phyloP scores from a whole-genome alignment of 148 eudicot genomes.

The Silene latifolia region DNA sequence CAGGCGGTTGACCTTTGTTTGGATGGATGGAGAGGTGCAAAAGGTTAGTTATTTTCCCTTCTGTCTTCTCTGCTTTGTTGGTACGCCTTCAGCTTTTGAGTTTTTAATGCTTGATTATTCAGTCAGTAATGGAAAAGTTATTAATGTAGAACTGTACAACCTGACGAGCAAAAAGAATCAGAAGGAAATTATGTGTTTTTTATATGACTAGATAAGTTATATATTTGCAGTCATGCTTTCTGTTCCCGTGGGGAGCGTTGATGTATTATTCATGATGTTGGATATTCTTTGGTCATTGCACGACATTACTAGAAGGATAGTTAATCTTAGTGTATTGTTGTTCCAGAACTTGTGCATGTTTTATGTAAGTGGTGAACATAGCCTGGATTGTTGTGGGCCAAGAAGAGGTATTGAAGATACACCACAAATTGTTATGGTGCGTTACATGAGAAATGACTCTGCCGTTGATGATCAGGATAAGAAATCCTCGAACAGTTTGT shows the following conservation, averaged over 20 bases:
- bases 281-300: constrained; percentile 11
- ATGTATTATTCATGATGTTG: neutral
- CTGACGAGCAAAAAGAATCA: neutral
- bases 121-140: neutral
- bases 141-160: neutral
- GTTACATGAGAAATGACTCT: constrained; percentile 70
- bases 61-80: neutral
- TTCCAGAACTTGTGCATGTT: constrained; percentile 72
- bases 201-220: neutral
- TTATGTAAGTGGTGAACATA: constrained; percentile 61
- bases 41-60: constrained; percentile 37
- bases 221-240: neutral
- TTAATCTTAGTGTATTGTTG: constrained; percentile 18
- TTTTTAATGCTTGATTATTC: neutral
- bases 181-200: neutral
- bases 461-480: constrained; percentile 37
- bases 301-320: constrained; percentile 1
- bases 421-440: constrained; percentile 69
- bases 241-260: neutral
- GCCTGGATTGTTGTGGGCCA: constrained; percentile 85
- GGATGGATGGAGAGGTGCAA: constrained; percentile 98
- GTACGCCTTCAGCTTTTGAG: neutral
- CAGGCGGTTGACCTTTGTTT: constrained; percentile 75
- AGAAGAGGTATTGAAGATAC: constrained; percentile 58
- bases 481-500: constrained; percentile 42